Evolutionary conservation across 176 grass and related monocot genomes (phyloP), one percentile per base, ranked within the genome.

Genomic region (Bolboschoenus planiculmis): DNA sequence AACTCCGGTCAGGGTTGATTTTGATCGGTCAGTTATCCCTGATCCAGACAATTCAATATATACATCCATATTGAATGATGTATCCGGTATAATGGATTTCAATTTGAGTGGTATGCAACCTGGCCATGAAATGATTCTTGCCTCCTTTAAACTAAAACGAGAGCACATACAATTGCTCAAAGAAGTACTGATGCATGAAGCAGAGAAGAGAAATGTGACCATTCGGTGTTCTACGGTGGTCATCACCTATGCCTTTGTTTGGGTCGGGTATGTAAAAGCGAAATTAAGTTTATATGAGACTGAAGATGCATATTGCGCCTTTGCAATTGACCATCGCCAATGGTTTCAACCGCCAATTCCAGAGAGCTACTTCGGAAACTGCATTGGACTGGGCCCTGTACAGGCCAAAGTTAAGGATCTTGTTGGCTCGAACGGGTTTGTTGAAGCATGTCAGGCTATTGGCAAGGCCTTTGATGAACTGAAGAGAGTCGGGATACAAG

Each of bases 311-410:
- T 64, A 85, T 55, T 42, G 84, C 53, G 2, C 72, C 10, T 85
- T 92, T 57, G 18, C 62, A 6, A 81, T 61, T 3, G 82, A 87
- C 13, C 84, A 70, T 86, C 58, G 90, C 23, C 14, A 11, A 4
- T 59, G 78, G 66, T 36, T 92, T 27, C 3, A 50, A 21, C 85
- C 90, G 1, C 68, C 82, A 5, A 9, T 89, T 56, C 82, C 85
- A 0, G 35, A 60, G 2, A 85, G 48, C 39, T 92, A 87, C 79
- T 87, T 89, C 18, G 90, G 90, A n/a, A 92, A 87, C 76, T 85
- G 87, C 61, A 29, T 87, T 43, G 46, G 82, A 13, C 53, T 40
- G 3, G 87, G 78, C 70, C 64, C 87, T 35, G 78, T 80, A 44
- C 55, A 67, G 23, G 78, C 65, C 48, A 72, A 81, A 18, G 33